These are phyloP conservation scores for Neopestalotiopsis sp. DNA, from an alignment of 2,329 filamentous ascomycete species.

Conservation along the genomic window DNA sequence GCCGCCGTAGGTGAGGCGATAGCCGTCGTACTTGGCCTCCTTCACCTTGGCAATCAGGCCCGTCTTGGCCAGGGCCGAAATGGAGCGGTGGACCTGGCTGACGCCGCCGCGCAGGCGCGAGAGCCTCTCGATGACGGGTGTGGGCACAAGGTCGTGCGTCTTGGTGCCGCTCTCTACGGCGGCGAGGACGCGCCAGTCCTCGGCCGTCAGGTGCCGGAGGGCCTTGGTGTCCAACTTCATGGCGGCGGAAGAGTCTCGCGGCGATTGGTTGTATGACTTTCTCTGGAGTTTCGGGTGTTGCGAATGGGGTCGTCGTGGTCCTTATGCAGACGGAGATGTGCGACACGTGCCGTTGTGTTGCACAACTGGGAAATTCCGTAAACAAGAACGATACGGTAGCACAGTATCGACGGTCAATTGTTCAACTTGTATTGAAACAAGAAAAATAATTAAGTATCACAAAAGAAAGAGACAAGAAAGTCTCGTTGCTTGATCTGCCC, in stretches of 20 bases:
- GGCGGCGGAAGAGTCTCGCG: constrained; percentile 25
- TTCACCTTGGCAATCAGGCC: constrained; percentile 91
- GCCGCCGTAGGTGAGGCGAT: constrained; percentile 93
- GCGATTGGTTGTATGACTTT: neutral
- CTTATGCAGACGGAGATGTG: neutral
- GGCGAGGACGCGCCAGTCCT: constrained; percentile 95
- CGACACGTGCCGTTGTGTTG: too few species aligned
- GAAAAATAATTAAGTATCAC: neutral
- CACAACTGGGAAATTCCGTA: too few species aligned
- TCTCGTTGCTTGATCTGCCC: neutral
- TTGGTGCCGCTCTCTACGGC: constrained; percentile 93
- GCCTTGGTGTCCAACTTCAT: constrained; percentile 98
- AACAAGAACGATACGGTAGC: too few species aligned
- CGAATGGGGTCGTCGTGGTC: neutral
- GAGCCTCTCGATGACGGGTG: constrained; percentile 82
- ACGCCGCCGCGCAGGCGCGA: constrained; percentile 79
- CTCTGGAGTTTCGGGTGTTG: neutral
- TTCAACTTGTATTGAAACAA: neutral
- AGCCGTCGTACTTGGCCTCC: constrained; percentile 97
- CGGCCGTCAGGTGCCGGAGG: constrained; percentile 86
- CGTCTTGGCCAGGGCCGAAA: constrained; percentile 89
- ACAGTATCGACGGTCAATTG: neutral
- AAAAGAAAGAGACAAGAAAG: neutral
- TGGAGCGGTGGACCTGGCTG: constrained; percentile 81
- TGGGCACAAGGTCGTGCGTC: constrained; percentile 97